Conservation (phyloP, 2,329 filamentous ascomycete species). For the Thelonectria discophora region DNA sequence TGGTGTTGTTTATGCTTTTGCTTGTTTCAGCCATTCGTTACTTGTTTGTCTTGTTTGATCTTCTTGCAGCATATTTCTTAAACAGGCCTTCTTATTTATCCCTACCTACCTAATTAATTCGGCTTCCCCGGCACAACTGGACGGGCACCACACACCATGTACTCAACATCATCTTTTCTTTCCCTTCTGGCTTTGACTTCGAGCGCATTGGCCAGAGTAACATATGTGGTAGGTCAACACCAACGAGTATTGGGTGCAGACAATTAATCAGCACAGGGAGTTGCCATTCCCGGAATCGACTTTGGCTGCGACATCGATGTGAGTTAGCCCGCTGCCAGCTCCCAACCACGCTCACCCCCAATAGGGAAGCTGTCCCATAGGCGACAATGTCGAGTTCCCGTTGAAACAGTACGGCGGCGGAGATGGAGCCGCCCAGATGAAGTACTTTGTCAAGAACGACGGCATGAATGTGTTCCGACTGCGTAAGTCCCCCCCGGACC, state of each 20-base stretch:
- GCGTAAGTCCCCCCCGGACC: slow-evolving; percentile 43
- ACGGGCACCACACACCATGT: slow-evolving; percentile 11
- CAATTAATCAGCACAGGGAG: slow-evolving; percentile 42
- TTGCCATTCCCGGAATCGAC: slow-evolving; percentile 58
- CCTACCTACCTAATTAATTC: not conserved
- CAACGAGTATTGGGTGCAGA: not conserved
- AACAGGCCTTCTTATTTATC: not conserved
- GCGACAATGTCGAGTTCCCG: slow-evolving; percentile 47
- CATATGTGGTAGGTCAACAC: slow-evolving; percentile 24
- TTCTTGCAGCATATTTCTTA: not conserved
- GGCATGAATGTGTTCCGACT: slow-evolving; percentile 65
- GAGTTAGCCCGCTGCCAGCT: slow-evolving; percentile 21
- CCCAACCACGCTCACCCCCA: not conserved
- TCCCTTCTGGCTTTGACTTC: slow-evolving; percentile 18
- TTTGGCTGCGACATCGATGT: slow-evolving; percentile 59
- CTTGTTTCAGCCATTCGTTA: slow-evolving; percentile 15
- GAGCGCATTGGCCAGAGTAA: slow-evolving; percentile 21
- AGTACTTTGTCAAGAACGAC: slow-evolving; percentile 62
- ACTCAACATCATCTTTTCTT: slow-evolving; percentile 11
- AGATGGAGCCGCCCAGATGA: slow-evolving; percentile 61
- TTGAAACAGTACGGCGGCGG: slow-evolving; percentile 44
- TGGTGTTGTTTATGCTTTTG: slow-evolving; percentile 12
- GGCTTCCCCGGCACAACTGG: not conserved
- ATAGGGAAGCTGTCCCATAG: slow-evolving; percentile 51
- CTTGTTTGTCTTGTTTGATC: not conserved